These are phyloP conservation scores for Colletotrichum lini DNA, from an alignment of 2,329 filamentous ascomycete species.

Conservation along the genomic window DNA sequence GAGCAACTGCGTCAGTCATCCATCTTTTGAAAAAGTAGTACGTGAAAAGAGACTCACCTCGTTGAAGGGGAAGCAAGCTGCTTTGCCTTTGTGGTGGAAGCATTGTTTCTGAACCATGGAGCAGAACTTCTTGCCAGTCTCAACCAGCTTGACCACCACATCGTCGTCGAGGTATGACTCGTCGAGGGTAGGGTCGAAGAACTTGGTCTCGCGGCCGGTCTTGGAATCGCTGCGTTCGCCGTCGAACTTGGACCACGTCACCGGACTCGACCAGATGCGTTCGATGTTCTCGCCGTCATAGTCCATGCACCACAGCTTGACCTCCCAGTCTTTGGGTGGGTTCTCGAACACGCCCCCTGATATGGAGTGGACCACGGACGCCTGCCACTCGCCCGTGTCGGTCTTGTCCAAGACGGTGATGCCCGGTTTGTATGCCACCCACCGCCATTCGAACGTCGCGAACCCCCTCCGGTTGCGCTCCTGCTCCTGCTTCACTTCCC, in stretches of 20 bases:
- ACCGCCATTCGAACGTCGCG: constrained; percentile 43
- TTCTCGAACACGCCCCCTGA: constrained; percentile 14
- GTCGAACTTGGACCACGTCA: neutral
- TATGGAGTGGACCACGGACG: neutral
- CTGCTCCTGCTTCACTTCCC: constrained; percentile 41
- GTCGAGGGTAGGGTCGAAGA: neutral
- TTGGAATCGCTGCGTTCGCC: constrained; percentile 2
- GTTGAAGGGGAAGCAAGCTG: constrained; percentile 38
- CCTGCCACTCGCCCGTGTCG: neutral
- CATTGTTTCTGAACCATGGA: neutral
- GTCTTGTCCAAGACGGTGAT: neutral
- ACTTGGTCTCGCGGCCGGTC: neutral
- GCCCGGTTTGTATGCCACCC: constrained; percentile 44
- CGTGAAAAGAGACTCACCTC: constrained; percentile 10
- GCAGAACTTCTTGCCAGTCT: constrained; percentile 3
- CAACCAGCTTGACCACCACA: neutral
- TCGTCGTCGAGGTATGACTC: neutral
- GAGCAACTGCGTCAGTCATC: constrained; percentile 4
- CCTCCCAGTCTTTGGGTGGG: neutral
- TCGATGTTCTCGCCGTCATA: neutral
- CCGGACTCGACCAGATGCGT: neutral
- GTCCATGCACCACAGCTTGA: neutral
- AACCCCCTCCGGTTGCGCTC: constrained; percentile 43
- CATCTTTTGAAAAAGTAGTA: neutral
- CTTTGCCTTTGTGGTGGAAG: constrained; percentile 21